Evolutionary conservation across 2,329 filamentous ascomycete genomes (phyloP).

Genomic region (Colletotrichum sidae): DNA sequence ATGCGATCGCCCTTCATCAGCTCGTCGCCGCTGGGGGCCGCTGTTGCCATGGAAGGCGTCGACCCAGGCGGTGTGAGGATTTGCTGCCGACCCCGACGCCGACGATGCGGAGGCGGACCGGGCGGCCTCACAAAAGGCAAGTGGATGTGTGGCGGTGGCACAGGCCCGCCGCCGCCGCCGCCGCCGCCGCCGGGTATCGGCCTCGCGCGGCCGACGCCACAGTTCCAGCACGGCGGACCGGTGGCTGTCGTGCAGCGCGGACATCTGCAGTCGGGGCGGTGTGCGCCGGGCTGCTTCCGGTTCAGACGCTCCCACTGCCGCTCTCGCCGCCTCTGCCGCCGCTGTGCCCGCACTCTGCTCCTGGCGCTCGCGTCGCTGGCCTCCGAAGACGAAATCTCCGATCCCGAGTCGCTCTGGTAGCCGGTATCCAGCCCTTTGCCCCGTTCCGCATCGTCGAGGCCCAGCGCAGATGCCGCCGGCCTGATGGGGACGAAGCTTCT

Average conservation of each 20-base stretch:
- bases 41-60: slow-evolving; percentile 25
- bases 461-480: slow-evolving; percentile 54
- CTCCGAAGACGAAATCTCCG: slow-evolving; percentile 46
- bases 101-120: slow-evolving; percentile 32
- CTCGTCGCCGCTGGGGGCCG: slow-evolving; percentile 36
- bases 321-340: slow-evolving; percentile 49
- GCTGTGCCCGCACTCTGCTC: slow-evolving; percentile 48
- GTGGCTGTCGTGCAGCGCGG: slow-evolving; percentile 50
- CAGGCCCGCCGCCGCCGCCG: slow-evolving; percentile 35
- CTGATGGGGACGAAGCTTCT: slow-evolving; percentile 58
- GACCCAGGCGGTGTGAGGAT: slow-evolving; percentile 33
- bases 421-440: slow-evolving; percentile 53
- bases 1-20: slow-evolving; percentile 48
- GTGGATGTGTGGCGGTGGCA: slow-evolving; percentile 9
- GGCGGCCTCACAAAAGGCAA: slow-evolving; percentile 27
- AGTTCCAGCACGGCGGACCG: slow-evolving; percentile 56
- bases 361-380: slow-evolving; percentile 51
- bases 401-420: slow-evolving; percentile 48
- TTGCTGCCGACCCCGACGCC: slow-evolving; percentile 31
- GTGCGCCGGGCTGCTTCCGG: slow-evolving; percentile 57
- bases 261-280: slow-evolving; percentile 58
- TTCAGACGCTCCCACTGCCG: slow-evolving; percentile 51
- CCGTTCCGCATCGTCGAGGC: slow-evolving; percentile 53
- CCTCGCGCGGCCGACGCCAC: slow-evolving; percentile 48
- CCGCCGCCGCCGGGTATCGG: slow-evolving; percentile 42